Evolutionary conservation across 2,329 filamentous ascomycete species (phyloP).

Genomic region (Aspergillus fijiensis): DNA sequence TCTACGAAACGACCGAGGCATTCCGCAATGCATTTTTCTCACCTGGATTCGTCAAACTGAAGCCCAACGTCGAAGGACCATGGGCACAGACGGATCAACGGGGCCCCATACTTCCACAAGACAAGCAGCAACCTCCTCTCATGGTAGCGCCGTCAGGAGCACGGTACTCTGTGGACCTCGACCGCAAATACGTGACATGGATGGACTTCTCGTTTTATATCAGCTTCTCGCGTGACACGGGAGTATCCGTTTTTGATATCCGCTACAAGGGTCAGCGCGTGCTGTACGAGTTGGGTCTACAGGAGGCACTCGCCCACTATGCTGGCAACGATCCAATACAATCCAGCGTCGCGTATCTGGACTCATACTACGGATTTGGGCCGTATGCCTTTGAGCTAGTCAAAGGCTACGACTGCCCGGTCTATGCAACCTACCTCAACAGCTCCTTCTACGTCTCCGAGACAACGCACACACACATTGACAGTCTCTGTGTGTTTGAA

Average conservation of each 20-base stretch:
- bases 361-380: conserved; percentile 16
- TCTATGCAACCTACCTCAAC: conserved; percentile 28
- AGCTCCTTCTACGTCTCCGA: conserved; percentile 26
- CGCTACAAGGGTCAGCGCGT: conserved; percentile 15
- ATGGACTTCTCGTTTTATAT: conserved; percentile 19
- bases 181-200: conserved; percentile 15
- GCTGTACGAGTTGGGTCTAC: conserved; percentile 12
- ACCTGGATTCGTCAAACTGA: too few species aligned
- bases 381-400: conserved; percentile 20
- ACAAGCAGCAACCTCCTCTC: conserved; percentile 13
- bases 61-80: neutral
- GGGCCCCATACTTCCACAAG: conserved; percentile 8
- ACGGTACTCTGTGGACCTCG: conserved; percentile 13
- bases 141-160: conserved; percentile 12
- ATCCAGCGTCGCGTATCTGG: conserved; percentile 13
- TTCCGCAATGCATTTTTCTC: conserved; percentile 5
- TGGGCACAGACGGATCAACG: conserved; percentile 15
- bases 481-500: conserved; percentile 17
- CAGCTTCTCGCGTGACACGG: conserved; percentile 13
- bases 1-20: conserved; percentile 14
- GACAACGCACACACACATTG: conserved; percentile 13
- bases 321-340: conserved; percentile 15
- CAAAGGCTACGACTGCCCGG: conserved; percentile 30
- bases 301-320: conserved; percentile 15
- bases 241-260: conserved; percentile 14